Conservation (phyloP, 2,329 filamentous ascomycete species). For the Pyricularia sp. region DNA sequence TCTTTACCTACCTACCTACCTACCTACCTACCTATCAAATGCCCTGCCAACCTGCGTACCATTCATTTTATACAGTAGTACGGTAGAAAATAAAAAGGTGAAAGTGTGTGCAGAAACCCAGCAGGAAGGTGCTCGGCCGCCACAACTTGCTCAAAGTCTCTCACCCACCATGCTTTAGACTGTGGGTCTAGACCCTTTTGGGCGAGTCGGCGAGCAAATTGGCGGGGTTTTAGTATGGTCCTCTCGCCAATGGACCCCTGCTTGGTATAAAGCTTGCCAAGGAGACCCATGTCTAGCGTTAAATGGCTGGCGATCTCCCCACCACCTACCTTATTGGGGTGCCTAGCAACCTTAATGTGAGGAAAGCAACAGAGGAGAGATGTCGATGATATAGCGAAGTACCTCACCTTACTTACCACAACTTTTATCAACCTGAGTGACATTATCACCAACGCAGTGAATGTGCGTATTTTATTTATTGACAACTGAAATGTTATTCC, state of each 20-base stretch:
- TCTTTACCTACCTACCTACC: too few species aligned
- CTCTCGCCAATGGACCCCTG: neutral
- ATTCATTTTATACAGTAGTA: neutral
- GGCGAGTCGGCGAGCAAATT: neutral
- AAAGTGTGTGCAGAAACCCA: neutral
- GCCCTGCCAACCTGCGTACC: too few species aligned
- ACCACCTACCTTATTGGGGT: neutral
- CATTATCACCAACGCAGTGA: too few species aligned
- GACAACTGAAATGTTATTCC: too few species aligned
- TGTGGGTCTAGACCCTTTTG: neutral
- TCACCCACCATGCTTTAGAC: conserved; percentile 16
- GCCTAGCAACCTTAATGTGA: neutral
- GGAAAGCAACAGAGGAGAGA: too few species aligned
- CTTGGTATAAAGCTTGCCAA: neutral
- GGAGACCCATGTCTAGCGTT: neutral
- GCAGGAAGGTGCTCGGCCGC: conserved; percentile 13
- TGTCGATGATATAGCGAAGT: too few species aligned
- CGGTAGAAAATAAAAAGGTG: neutral
- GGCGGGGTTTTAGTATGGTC: neutral
- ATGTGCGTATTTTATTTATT: too few species aligned
- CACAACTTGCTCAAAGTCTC: conserved; percentile 42
- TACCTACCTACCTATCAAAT: too few species aligned
- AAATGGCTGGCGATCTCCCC: neutral
- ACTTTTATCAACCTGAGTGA: too few species aligned
- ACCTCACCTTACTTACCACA: too few species aligned